Percentiles rank a stretch among this genome's conserved stretches.
Conservation (phyloP, 441 rosid genomes). For the Syzygium malaccense region DNA sequence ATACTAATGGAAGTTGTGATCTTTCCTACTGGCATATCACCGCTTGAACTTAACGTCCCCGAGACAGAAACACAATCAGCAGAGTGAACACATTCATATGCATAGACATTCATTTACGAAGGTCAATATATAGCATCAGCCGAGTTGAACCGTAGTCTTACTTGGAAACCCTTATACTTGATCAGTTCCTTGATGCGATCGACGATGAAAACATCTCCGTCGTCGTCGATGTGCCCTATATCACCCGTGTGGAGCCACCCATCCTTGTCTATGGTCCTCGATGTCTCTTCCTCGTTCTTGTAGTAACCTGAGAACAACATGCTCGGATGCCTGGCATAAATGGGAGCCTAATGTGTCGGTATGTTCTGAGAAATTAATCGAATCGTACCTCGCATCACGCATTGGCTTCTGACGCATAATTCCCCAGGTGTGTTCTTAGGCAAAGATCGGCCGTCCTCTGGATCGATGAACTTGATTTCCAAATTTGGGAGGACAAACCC, state of each 20-base stretch:
- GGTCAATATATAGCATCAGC: background rate
- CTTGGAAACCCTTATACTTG: constrained; percentile 94
- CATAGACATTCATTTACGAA: background rate
- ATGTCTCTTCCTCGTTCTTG: constrained; percentile 66
- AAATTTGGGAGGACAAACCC: constrained; percentile 86
- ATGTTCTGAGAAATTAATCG: background rate
- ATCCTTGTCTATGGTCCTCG: constrained; percentile 52
- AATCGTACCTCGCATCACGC: constrained; percentile 68
- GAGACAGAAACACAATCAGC: background rate
- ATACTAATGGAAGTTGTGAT: background rate
- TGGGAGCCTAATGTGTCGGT: background rate
- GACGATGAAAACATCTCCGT: constrained; percentile 84
- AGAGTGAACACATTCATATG: background rate
- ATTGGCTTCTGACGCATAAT: constrained; percentile 84
- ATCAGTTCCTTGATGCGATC: constrained; percentile 94
- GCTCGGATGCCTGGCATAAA: background rate
- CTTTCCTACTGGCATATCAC: background rate
- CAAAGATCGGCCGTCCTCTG: constrained; percentile 59
- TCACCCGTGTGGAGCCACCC: constrained; percentile 96
- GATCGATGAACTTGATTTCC: constrained; percentile 81
- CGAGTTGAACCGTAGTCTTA: constrained; percentile 9
- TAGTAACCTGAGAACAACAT: constrained; percentile 41
- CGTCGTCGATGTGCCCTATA: constrained; percentile 78
- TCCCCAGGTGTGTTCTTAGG: constrained; percentile 70
- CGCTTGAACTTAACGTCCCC: background rate